phyloP scores from a whole-genome alignment of 2,329 filamentous ascomycete species.

The Beauveria sp. region DNA sequence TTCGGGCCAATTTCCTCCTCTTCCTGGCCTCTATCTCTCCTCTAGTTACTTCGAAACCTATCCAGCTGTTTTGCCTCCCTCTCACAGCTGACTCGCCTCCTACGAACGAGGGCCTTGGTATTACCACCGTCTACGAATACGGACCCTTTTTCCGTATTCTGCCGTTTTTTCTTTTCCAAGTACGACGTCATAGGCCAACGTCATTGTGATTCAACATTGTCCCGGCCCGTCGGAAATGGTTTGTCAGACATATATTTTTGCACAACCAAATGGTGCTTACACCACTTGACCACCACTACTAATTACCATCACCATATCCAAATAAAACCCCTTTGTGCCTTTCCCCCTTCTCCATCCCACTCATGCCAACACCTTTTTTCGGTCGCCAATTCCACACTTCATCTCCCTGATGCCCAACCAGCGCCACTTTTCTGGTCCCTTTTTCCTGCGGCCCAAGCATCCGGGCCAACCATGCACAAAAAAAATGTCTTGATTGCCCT shows the following conservation, averaged over 20 bases:
- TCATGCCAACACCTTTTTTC: not conserved
- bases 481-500: not conserved
- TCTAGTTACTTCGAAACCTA: not conserved
- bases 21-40: not conserved
- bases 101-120: not conserved
- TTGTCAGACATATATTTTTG: too few relatives aligned
- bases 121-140: too few relatives aligned
- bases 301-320: not conserved
- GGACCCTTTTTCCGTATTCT: not conserved
- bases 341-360: not conserved
- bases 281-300: too few relatives aligned
- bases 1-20: too few relatives aligned
- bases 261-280: too few relatives aligned
- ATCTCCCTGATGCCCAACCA: conserved; percentile 8
- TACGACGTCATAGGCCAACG: not conserved
- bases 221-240: not conserved
- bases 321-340: not conserved
- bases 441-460: not conserved
- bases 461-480: not conserved
- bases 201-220: not conserved
- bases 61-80: not conserved
- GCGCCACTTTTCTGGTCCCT: not conserved
- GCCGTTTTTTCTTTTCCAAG: not conserved
- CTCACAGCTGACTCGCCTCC: not conserved
- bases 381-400: not conserved